These are phyloP conservation scores for Penicillium chermesinum DNA, from an alignment of 495 filamentous ascomycete species.

Conservation along the genomic window DNA sequence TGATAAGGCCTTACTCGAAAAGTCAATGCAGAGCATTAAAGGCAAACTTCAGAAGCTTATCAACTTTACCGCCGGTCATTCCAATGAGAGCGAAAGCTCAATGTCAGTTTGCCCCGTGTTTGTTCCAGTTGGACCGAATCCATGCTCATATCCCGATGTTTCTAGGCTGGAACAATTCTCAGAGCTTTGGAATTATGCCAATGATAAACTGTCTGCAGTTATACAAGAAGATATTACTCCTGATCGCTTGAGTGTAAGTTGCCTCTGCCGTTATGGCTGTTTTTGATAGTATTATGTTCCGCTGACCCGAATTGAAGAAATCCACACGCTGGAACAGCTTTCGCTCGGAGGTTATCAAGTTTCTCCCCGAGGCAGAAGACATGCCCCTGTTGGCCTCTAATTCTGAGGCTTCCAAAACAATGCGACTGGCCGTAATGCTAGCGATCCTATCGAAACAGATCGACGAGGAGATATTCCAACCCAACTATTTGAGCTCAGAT, in stretches of 20 bases:
- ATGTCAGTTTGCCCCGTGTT: background rate
- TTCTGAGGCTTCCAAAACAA: constrained; percentile 6
- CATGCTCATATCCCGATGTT: too few species aligned
- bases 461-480: constrained; percentile 23
- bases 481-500: constrained; percentile 17
- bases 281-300: too few species aligned
- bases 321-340: background rate
- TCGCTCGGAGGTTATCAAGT: background rate
- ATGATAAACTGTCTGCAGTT: background rate
- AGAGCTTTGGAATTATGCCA: background rate
- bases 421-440: constrained; percentile 19
- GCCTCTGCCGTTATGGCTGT: too few species aligned
- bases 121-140: too few species aligned
- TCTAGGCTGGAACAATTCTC: background rate
- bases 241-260: background rate
- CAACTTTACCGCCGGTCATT: background rate
- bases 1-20: background rate
- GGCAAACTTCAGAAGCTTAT: background rate
- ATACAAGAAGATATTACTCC: background rate
- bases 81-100: background rate
- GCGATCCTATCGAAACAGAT: constrained; percentile 23
- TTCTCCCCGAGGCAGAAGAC: background rate
- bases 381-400: constrained; percentile 6
- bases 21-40: background rate
- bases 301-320: background rate